Base-by-base conservation (phyloP, 169 alveolate species). In the Cryptosporidium baileyi region DNA sequence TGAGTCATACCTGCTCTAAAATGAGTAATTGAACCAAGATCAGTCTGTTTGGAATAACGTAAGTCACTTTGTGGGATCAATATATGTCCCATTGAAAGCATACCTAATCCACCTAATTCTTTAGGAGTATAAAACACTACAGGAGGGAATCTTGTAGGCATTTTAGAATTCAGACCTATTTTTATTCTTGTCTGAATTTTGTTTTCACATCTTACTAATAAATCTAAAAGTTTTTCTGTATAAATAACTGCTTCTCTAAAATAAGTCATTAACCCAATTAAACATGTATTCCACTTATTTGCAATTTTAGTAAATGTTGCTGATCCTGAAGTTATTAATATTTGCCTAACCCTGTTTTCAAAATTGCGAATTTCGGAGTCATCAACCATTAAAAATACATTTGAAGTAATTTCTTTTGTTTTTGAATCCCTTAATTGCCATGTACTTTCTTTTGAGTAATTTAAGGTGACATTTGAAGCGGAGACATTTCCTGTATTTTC, bases 71-170 rank as follows among this genome's bases (percentile, higher is more conserved):
- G 99, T n/a, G 99, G 99, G 22, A 98, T 98, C 61, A 98, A 90
- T 62, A 98, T 98, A 90, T 98, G 99, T 0, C 99, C 99, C 99
- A 98, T 97, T 2, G 99, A 97, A 38, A 98, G 95, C 99, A 98
- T 98, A 17, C 99, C 99, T 45, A 98, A 89, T 1, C 99, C 99
- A 9, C 99, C 99, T 81, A 98, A 93, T 91, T 98, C 99, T 92
- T 98, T 98, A 26, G 99, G 99, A 11, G 99, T 98, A 92, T 98
- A 98, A 91, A 98, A 98, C 17, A 98, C 99, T 34, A 98, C 99
- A 0, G 99, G 99, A 3, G 99, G 99, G 96, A 98, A 98, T 34
- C 99, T 93, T 38, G 99, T 94, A 44, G 99, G 99, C 99, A 98
- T 98, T 91, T 98, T 98, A 38, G 99, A 96, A 91, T 98, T 98